Evolutionary conservation across 2,329 filamentous ascomycete genomes (phyloP), one percentile per base, ranked within the genome.

Genomic region (Achaetomium macrosporum): DNA sequence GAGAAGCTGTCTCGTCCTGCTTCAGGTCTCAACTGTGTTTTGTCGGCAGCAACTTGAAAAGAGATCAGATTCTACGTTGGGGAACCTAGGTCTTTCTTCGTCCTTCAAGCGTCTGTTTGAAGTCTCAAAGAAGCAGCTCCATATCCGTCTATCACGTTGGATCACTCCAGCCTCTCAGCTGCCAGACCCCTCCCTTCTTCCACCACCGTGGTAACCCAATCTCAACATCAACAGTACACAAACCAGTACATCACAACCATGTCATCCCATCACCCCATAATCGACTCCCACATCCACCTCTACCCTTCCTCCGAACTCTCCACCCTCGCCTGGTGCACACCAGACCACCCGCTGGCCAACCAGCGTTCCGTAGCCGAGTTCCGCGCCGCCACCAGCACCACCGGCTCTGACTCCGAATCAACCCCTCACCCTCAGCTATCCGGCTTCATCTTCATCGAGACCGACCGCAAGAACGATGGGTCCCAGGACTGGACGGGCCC

Each of bases 251-350:
- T 25, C 11, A 31, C 17, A 42, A 57, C 7, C 11, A 56, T 56
- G 54, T 40, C 56, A 35, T 42, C 50, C 40, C 51, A 62, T 71
- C 33, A 77, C 67, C 81, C 76, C 63, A 84, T 95, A 65, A 82
- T 96, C 69, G 91, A 96, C 74, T 86, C 89, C 37, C 92, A 96
- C 75, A 86, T 96, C 70, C 91, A 96, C 73, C 83, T 96, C 64
- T 96, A 83, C 75, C 87, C 89, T 42, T 69, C 74, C 42, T 78
- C 79, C 49, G 87, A 92, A 63, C 66, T 87, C 48, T 65, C 76
- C 50, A 78, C 80, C 37, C 80, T 95, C 57, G 72, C 80, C 53
- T 96, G 90, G 90, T 81, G 82, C 71, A 77, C 69, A 3, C 71
- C 81, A 5, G 71, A 75, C 43, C 70, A 77, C 64, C 76, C 82